Percentiles rank a stretch among this genome's conserved stretches.
Conservation (phyloP, 2,329 filamentous ascomycete species). For the Aureobasidium sp. region DNA sequence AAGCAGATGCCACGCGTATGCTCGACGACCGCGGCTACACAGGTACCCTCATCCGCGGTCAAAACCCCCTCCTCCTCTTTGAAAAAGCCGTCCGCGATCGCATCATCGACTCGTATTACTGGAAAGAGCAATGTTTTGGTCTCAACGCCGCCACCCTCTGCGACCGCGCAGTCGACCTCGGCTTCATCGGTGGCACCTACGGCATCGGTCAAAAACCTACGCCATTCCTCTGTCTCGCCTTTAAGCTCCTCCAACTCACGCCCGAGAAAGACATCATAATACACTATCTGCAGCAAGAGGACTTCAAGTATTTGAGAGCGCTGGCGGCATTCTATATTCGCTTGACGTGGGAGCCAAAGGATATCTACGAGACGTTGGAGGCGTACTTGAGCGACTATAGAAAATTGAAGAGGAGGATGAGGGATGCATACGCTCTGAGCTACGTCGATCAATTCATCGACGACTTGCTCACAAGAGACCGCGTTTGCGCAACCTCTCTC, state of each 20-base stretch:
- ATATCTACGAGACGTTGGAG: constrained; percentile 74
- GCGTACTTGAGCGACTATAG: constrained; percentile 72
- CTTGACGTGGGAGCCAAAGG: constrained; percentile 71
- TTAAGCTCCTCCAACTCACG: constrained; percentile 85
- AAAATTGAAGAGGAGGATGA: constrained; percentile 70
- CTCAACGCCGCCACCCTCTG: constrained; percentile 75
- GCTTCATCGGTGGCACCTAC: constrained; percentile 80
- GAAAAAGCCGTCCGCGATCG: constrained; percentile 93
- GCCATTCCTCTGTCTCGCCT: constrained; percentile 86
- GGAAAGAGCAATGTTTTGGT: constrained; percentile 97
- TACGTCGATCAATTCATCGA: constrained; percentile 91
- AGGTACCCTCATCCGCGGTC: constrained; percentile 70
- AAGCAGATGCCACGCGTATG: constrained; percentile 67
- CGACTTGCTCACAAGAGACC: constrained; percentile 77
- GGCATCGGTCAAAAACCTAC: constrained; percentile 78
- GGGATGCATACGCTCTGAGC: constrained; percentile 67
- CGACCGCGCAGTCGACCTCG: constrained; percentile 79
- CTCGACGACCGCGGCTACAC: constrained; percentile 85
- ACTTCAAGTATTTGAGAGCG: constrained; percentile 73
- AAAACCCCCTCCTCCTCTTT: constrained; percentile 92
- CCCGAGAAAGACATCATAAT: constrained; percentile 70
- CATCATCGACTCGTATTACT: constrained; percentile 92
- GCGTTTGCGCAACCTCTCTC: constrained; percentile 83
- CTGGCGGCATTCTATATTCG: constrained; percentile 91
- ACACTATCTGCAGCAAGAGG: constrained; percentile 68